Conservation (phyloP, 768 basidiomycete species). For the Pulveroboletus sp. region DNA sequence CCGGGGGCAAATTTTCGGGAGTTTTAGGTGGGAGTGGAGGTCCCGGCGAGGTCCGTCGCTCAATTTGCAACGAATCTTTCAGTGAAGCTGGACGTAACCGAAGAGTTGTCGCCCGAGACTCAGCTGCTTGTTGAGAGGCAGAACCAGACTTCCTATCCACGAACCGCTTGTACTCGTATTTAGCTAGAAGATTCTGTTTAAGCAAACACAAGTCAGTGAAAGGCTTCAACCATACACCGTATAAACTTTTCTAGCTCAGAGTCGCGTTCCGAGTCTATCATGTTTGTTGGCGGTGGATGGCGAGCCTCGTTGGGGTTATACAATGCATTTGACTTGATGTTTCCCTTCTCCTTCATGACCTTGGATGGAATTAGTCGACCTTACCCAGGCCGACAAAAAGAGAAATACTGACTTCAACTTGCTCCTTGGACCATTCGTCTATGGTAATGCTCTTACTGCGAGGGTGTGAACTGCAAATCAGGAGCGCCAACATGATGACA, state of each 20-base stretch:
- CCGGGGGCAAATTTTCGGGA: conserved; percentile 23
- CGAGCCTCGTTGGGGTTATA: conserved; percentile 84
- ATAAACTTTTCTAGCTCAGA: conserved; percentile 92
- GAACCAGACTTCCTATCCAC: conserved; percentile 42
- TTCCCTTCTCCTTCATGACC: conserved; percentile 81
- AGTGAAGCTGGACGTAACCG: conserved; percentile 15
- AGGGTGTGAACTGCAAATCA: conserved; percentile 5
- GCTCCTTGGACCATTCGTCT: conserved; percentile 86
- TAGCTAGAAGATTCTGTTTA: conserved; percentile 44
- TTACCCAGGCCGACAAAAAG: conserved; percentile 5
- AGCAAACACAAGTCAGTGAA: neutral
- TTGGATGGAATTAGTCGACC: conserved; percentile 31
- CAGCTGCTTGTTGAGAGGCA: conserved; percentile 33
- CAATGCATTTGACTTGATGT: conserved; percentile 71
- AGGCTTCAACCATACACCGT: conserved; percentile 49
- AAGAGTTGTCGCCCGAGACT: conserved; percentile 39
- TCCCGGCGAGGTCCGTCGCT: conserved; percentile 20
- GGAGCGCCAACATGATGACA: conserved; percentile 28
- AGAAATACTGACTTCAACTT: conserved; percentile 64
- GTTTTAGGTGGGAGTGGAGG: conserved; percentile 29
- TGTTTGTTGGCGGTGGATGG: conserved; percentile 78
- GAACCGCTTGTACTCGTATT: conserved; percentile 78
- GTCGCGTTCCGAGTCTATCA: conserved; percentile 77
- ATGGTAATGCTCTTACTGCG: conserved; percentile 84
- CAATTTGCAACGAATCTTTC: conserved; percentile 6